Evolutionary conservation across 805 yeast genomes (phyloP), one percentile per base, ranked within the genome.

Genomic region (Candida stauntonica): DNA sequence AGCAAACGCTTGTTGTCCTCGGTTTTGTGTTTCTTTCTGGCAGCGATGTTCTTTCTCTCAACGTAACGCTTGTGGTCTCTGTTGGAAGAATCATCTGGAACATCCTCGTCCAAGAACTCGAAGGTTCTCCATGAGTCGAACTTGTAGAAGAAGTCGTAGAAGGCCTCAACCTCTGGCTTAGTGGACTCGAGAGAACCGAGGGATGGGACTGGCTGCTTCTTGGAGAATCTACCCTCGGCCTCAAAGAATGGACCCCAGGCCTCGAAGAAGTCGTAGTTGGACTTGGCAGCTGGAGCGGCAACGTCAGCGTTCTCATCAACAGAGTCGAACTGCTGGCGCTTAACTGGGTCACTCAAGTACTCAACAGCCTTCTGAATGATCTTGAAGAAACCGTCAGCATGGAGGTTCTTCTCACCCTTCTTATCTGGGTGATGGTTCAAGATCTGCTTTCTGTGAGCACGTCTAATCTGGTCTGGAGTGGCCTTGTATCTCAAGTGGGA

Each of bases 1-100:
- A 83, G 77, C 48, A 91, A 66, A 62, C 97, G 79, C 62, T 88
- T 84, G 72, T 82, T 91, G 68, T 93, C 99, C 61, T 93, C 97
- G 60, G 91, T 88, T 83, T 93, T 93, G 75, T 79, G 85, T 85
- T 91, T 93, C 75, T 86, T 85, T 74, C 99, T 86, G 42, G 94
- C 86, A 52, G 95, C 88, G 67, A 86, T 79, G 75, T 93, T 93
- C 77, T 93, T 93, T 75, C 91, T 87, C 72, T 93, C 99, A 54
- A 89, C 82, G 74, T 87, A 86, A 72, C 99, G 95, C 75, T 93
- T 93, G 79, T 93, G 95, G 66, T 93, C 99, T 77, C 99, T 88
- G 81, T 93, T 93, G 45, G 96, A 85, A 41, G 97, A 86, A 68
- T 93, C 99, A 72, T 93, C 99, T 54, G 99, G 99, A 58, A 89